phyloP scores from a whole-genome alignment of 1,284 basidiomycete genomes.

The Moniliella sp. region DNA sequence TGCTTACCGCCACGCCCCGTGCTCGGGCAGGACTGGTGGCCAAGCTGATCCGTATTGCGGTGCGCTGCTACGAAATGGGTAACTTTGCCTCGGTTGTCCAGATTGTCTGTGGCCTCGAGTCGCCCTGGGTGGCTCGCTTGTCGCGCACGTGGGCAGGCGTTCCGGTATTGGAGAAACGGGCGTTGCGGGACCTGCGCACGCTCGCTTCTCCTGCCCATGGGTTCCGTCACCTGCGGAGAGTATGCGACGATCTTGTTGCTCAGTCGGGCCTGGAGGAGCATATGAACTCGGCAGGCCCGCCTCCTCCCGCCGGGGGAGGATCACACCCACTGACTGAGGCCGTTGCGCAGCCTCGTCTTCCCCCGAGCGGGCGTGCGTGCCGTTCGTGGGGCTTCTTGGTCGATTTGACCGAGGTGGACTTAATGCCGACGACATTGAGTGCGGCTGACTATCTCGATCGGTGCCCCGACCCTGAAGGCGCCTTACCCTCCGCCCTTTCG shows the following conservation, averaged over 20 bases:
- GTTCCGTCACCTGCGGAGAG: conserved; percentile 43
- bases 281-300: conserved; percentile 4
- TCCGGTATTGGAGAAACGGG: conserved; percentile 51
- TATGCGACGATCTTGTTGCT: conserved; percentile 13
- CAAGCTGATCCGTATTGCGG: conserved; percentile 68
- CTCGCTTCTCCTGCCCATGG: conserved; percentile 50
- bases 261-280: conserved; percentile 7
- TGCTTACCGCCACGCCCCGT: conserved; percentile 33
- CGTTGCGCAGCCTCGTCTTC: too few species aligned
- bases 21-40: conserved; percentile 48
- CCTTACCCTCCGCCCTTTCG: conserved; percentile 1
- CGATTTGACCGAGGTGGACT: conserved; percentile 19
- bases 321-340: too few species aligned
- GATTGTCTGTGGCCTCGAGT: conserved; percentile 55
- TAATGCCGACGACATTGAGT: conserved; percentile 16
- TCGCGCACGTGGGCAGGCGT: conserved; percentile 48
- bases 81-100: conserved; percentile 64
- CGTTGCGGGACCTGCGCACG: conserved; percentile 52
- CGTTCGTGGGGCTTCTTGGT: conserved; percentile 26
- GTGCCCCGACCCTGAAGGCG: conserved; percentile 4
- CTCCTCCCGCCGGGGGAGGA: too few species aligned
- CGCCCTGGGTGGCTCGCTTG: conserved; percentile 53
- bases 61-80: conserved; percentile 61
- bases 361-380: conserved; percentile 12
- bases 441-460: too few species aligned